A percentile compares a stretch with the other conserved stretches of the same genome.
Evolutionary conservation across 371 early-diverging fungal genomes (phyloP).

Genomic region (Funneliformis caledonium): DNA sequence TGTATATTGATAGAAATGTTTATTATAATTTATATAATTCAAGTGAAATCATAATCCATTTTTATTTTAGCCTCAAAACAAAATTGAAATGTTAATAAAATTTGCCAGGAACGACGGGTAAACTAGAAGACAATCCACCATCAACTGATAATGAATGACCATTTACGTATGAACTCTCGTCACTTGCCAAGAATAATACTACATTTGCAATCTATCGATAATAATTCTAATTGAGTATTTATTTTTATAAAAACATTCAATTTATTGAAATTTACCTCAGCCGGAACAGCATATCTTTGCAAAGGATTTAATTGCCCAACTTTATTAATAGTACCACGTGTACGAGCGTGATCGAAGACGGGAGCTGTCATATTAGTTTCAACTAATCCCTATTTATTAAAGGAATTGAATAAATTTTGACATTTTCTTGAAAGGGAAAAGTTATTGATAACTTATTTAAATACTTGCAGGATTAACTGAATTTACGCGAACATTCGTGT

Average conservation of each 20-base stretch:
- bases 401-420: neutral
- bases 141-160: constrained; percentile 62
- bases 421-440: neutral
- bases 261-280: constrained; percentile 46
- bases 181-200: constrained; percentile 59
- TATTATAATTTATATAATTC: neutral
- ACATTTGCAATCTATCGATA: constrained; percentile 53
- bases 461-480: constrained; percentile 60
- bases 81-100: neutral
- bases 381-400: constrained; percentile 52
- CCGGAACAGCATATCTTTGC: constrained; percentile 53
- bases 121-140: constrained; percentile 58
- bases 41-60: neutral
- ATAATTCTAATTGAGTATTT: neutral
- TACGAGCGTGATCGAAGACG: constrained; percentile 58
- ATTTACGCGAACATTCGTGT: constrained; percentile 61
- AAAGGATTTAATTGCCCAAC: constrained; percentile 64
- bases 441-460: neutral
- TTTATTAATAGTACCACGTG: constrained; percentile 51
- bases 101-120: constrained; percentile 41
- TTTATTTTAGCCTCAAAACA: no score
- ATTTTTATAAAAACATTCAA: neutral
- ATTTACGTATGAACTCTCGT: constrained; percentile 62
- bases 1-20: no score
- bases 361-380: constrained; percentile 62